phyloP scores from a whole-genome alignment of 139 green algal species.

The Chlorella sorokiniana region DNA sequence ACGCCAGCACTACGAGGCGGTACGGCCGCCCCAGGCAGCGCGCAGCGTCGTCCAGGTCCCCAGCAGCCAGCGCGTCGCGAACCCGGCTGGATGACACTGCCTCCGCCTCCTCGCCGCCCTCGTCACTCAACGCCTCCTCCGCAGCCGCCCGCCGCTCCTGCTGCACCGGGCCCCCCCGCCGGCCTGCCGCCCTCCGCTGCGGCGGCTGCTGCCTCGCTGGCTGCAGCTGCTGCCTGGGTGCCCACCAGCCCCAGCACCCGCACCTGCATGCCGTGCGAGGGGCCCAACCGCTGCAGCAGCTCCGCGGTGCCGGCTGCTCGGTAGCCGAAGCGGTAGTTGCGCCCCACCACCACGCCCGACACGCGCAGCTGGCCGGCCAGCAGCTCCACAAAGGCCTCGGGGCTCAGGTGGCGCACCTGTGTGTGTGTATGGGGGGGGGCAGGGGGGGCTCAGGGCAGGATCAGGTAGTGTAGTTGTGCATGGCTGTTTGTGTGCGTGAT shows the following conservation, averaged over 20 bases:
- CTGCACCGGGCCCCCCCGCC: neutral
- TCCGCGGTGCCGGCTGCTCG: slow-evolving; percentile 73
- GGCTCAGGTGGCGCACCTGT: slow-evolving; percentile 73
- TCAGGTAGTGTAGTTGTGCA: no score
- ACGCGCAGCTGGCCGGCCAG: slow-evolving; percentile 76
- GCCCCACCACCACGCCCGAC: slow-evolving; percentile 82
- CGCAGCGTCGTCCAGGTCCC: slow-evolving; percentile 40
- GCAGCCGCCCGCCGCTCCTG: neutral
- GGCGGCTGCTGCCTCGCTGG: neutral
- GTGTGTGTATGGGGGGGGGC: no score
- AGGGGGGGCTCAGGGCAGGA: no score
- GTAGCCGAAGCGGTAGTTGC: slow-evolving; percentile 93
- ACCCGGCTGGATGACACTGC: slow-evolving; percentile 62
- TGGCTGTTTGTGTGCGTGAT: no score
- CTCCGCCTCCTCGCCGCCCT: neutral
- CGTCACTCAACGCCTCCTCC: neutral
- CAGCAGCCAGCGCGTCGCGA: slow-evolving; percentile 49
- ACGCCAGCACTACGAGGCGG: slow-evolving; percentile 32
- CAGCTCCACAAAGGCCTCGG: slow-evolving; percentile 84
- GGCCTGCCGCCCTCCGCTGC: neutral
- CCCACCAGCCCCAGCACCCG: slow-evolving; percentile 59
- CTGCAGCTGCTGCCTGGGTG: neutral
- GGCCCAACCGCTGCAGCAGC: slow-evolving; percentile 59
- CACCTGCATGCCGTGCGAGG: slow-evolving; percentile 54
- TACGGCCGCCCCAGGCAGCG: slow-evolving; percentile 40